Conservation (phyloP, 2,329 filamentous ascomycete genomes). For the Fusarium sp. region DNA sequence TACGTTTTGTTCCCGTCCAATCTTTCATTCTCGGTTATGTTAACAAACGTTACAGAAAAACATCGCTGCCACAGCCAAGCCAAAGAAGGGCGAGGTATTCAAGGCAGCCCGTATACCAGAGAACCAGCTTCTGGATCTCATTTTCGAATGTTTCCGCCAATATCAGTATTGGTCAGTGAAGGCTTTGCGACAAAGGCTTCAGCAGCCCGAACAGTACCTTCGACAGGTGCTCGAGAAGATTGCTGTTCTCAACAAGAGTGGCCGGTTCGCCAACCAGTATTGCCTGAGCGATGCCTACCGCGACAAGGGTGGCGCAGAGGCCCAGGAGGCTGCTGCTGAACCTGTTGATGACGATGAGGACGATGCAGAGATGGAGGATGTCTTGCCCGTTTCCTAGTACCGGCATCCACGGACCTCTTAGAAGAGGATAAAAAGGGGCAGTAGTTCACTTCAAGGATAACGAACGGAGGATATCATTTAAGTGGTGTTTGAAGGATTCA, state of each 20-base stretch:
- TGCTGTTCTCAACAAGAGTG: constrained; percentile 82
- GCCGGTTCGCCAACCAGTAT: constrained; percentile 86
- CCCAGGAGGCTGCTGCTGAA: constrained; percentile 64
- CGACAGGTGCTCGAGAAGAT: constrained; percentile 85
- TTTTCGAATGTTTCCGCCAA: constrained; percentile 83
- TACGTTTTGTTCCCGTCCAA: constrained; percentile 52
- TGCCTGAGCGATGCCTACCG: constrained; percentile 71
- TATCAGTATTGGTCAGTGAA: constrained; percentile 97
- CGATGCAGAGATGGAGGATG: constrained; percentile 83
- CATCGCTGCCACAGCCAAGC: constrained; percentile 57
- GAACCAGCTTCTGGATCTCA: constrained; percentile 84
- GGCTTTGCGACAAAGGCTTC: constrained; percentile 76
- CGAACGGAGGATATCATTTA: background rate
- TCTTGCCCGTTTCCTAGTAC: constrained; percentile 51
- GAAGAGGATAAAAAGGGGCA: background rate
- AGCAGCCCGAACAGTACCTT: constrained; percentile 93
- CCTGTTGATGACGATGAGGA: constrained; percentile 67
- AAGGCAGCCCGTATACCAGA: constrained; percentile 91
- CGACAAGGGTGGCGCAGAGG: constrained; percentile 49
- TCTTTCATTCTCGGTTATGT: constrained; percentile 1
- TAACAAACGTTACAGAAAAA: constrained; percentile 57
- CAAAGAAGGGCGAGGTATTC: constrained; percentile 71
- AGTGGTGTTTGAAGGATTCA: constrained; percentile 17
- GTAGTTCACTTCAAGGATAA: background rate
- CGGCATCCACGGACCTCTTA: background rate